phyloP scores from a whole-genome alignment of 2,329 filamentous ascomycete species.

The Colletotrichum cereale region DNA sequence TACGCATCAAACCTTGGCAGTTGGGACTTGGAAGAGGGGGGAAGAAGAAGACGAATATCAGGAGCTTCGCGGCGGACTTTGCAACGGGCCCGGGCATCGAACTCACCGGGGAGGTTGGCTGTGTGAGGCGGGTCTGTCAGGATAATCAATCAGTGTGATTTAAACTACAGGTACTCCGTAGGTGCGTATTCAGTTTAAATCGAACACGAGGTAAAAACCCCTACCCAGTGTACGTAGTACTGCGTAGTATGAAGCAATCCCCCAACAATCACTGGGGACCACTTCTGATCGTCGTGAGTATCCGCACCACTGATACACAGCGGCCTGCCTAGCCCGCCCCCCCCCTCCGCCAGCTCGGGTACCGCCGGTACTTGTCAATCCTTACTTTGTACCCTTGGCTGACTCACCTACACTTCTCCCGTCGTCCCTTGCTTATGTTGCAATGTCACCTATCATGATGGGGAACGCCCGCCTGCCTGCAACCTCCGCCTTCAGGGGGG shows the following conservation, averaged over 20 bases:
- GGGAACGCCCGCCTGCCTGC: background rate
- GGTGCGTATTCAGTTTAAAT: background rate
- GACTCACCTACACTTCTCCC: background rate
- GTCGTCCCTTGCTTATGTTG: background rate
- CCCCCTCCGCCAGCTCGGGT: background rate
- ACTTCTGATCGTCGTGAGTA: background rate
- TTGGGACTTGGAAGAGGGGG: background rate
- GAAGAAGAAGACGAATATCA: background rate
- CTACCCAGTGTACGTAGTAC: background rate
- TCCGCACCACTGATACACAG: background rate
- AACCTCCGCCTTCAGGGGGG: background rate
- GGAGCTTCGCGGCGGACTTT: slow-evolving; percentile 4
- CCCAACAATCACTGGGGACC: slow-evolving; percentile 15
- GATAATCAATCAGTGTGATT: too few relatives aligned
- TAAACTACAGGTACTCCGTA: background rate
- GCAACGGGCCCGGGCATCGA: background rate
- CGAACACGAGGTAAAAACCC: background rate
- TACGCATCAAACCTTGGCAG: background rate
- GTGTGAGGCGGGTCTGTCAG: background rate
- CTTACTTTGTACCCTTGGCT: background rate
- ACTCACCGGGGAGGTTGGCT: too few relatives aligned
- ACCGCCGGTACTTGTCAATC: slow-evolving; percentile 1
- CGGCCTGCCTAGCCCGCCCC: too few relatives aligned
- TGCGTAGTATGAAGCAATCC: slow-evolving; percentile 31
- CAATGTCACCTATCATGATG: background rate